Base-by-base conservation (phyloP, 345 rosid genomes). In the Acer yangbiense region DNA sequence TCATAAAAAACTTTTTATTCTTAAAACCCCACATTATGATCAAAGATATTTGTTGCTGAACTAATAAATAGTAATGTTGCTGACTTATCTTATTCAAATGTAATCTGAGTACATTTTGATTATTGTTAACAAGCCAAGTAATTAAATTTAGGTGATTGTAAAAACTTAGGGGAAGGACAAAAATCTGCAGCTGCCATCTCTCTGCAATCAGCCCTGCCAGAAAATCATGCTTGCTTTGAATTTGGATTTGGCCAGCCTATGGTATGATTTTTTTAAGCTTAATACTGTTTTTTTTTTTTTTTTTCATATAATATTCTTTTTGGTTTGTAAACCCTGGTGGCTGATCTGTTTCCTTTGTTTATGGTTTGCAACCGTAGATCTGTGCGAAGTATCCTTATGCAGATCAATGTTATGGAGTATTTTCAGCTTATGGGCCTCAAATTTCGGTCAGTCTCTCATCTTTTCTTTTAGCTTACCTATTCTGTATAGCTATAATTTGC, bases 331-430 rank as follows among this genome's bases (percentile, higher is more conserved):
- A 54, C 43, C 57, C 54, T 72, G 63, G 32, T 76, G 72, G 79
- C 74, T 41, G 64, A 35, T 35, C 55, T 77, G 13, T 73, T 13
- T 78, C 55, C 66, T 76, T 68, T 75, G 78, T 52, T 29, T 71
- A 52, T 74, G 52, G 66, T 66, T 25, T 71, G 27, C 41, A 73
- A 78, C 64, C 79, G 50, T 76, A 93, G 99, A 80, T 87, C 14
- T 86, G 86, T 80, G 78, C 90, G 57, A 92, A 90, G 77, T 87
- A 87, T 83, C 97, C 92, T 46, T 85, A 63, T 63, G 78, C 73
- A 44, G 98, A 92, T 78, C 97, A 86, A 72, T 90, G 80, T 80
- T 94, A 88, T 82, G 98, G 97, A 80, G 72, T 92, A 71, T 85
- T 92, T 79, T 87, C 98, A 54, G 66, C 98, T 68, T 86, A 85